Base-by-base conservation (phyloP, 768 basidiomycete genomes). In the Steccherinum ochraceum region DNA sequence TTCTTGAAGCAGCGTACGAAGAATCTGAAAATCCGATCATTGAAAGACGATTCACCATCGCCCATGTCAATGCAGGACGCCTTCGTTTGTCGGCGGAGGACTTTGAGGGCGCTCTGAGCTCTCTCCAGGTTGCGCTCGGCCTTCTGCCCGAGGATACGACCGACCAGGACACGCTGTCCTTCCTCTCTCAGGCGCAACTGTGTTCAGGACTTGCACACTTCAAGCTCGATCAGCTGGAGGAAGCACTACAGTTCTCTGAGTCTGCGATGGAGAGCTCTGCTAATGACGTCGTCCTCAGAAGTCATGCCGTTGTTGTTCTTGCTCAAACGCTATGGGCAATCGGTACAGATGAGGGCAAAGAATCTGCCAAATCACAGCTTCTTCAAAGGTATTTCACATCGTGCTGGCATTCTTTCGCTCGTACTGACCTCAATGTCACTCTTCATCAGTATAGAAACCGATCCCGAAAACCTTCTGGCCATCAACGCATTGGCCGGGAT, bases 1-100 rank as follows among this genome's bases (percentile, higher is more conserved):
- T 93, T 10, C 70, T 98, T n/a, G 95, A 98, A 65, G 76, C 80
- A 1, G 76, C 78, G 23, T 99, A 96, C 68, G 96, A 99, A 64
- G 82, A 86, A 48, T 80, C 79, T 12, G 96, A 99, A 65, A 86
- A 91, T 48, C 67, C 83, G 1, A 69, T 73, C 20, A 80, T 91
- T 11, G 96, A 97, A 66, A 70, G 74, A 46, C 83, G 79, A 48
- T 99, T 86, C 61, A 81, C 79, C 4, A 80, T 93, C 35, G 89
- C 93, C 0, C 88, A 93, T 55, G 71, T 79, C 20, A 95, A 88
- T 52, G 70, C 92, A 5, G 96, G 85, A 0, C 81, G 96, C 10
- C 64, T 95, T 21, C 76, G 79, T 18, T 69, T 95, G n/a, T 72
- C 83, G 0, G 61, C 74, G 2, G 68, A 71, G 12, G 76, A 87